These are phyloP conservation scores for Fusarium humuli DNA, from an alignment of 2,329 filamentous ascomycete species.

Conservation along the genomic window DNA sequence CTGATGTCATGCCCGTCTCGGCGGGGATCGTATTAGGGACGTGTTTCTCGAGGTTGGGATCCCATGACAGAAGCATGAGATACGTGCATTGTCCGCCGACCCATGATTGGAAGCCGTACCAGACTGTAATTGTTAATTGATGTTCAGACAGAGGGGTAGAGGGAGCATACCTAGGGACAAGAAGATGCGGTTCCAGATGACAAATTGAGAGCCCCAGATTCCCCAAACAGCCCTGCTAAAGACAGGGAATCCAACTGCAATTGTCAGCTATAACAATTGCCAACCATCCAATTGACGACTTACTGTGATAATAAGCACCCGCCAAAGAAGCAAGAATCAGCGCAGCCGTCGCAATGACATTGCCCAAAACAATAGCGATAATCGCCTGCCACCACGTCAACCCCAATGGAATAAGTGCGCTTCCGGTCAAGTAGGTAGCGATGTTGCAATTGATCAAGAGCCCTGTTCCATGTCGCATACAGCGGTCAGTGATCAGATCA, in stretches of 20 bases:
- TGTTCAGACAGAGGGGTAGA: no score
- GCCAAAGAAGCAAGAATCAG: conserved; percentile 58
- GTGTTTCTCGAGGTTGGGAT: conserved; percentile 56
- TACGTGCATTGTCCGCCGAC: conserved; percentile 60
- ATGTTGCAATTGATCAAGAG: conserved; percentile 61
- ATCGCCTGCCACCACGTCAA: conserved; percentile 58
- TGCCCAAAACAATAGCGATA: conserved; percentile 55
- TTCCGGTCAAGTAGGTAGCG: conserved; percentile 56
- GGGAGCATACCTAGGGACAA: conserved; percentile 52
- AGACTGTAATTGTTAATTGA: conserved; percentile 11
- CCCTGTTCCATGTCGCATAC: conserved; percentile 48
- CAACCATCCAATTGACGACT: conserved; percentile 12
- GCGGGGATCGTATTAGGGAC: conserved; percentile 57
- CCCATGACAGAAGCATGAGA: conserved; percentile 59
- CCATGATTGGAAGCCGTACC: conserved; percentile 60
- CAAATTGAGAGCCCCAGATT: conserved; percentile 57
- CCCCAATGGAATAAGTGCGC: conserved; percentile 56
- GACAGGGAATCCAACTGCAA: conserved; percentile 54
- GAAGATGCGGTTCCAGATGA: conserved; percentile 58
- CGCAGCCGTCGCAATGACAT: conserved; percentile 53
- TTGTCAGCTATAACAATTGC: neutral
- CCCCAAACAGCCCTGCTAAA: conserved; percentile 55
- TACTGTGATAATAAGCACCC: conserved; percentile 57
- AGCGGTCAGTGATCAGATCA: neutral
- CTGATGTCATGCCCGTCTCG: conserved; percentile 58